Conservation (phyloP, 2,329 filamentous ascomycete genomes). For the Nannizziopsis arthrosporioides region DNA sequence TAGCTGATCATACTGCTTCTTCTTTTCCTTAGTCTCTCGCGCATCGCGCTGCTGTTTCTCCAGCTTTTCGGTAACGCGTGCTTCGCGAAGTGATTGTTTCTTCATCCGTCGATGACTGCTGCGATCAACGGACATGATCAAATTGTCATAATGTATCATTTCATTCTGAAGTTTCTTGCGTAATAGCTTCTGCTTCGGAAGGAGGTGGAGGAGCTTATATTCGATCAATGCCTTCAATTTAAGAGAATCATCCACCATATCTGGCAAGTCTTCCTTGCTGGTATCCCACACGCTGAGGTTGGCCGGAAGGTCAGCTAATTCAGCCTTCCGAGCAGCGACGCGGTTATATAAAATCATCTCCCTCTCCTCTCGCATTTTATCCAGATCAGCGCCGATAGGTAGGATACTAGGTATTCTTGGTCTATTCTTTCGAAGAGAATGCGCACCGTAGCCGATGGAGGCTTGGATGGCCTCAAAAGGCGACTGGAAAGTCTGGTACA, state of each 20-base stretch:
- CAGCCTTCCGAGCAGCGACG: conserved; percentile 70
- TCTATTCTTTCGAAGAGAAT: conserved; percentile 62
- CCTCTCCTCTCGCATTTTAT: conserved; percentile 72
- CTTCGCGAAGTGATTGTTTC: conserved; percentile 91
- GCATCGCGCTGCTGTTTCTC: conserved; percentile 98
- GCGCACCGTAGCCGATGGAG: conserved; percentile 66
- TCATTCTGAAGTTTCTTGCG: conserved; percentile 79
- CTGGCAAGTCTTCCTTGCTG: conserved; percentile 52
- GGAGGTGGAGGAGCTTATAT: conserved; percentile 80
- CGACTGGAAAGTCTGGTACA: conserved; percentile 62
- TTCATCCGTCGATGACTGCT: conserved; percentile 85
- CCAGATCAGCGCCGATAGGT: conserved; percentile 76
- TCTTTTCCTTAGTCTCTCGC: conserved; percentile 90
- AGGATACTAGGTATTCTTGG: conserved; percentile 77
- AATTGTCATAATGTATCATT: conserved; percentile 90
- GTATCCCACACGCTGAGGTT: conserved; percentile 83
- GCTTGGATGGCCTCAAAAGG: conserved; percentile 51
- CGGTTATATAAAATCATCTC: conserved; percentile 84
- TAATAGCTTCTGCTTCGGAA: conserved; percentile 75
- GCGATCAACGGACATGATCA: conserved; percentile 93
- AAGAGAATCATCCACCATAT: conserved; percentile 61
- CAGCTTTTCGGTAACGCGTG: conserved; percentile 93
- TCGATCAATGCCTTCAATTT: conserved; percentile 90
- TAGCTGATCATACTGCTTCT: conserved; percentile 89
- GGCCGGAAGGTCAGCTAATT: conserved; percentile 71